Evolutionary conservation across 805 yeast species (phyloP), one percentile per base, ranked within the genome.

Genomic region (Suhomyces sp.): DNA sequence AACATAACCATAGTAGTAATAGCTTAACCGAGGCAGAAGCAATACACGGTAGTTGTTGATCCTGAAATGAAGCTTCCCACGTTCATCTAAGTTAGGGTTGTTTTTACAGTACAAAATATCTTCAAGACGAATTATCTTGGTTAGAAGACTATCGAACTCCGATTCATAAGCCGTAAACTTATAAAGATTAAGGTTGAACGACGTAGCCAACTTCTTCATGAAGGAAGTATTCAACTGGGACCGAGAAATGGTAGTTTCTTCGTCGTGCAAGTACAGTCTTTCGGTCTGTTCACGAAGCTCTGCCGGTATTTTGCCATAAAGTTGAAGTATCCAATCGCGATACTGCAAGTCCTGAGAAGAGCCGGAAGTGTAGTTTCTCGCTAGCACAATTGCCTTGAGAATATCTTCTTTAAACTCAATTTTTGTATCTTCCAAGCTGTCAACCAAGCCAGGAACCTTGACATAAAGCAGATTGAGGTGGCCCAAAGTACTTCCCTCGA

Each of bases 241-340:
- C 31, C 73, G 54, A 2, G 66, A 48, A 21, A 72, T 64, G 13
- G 59, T 40, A 17, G 56, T 55, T 44, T 37, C 22, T 25, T 58
- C 44, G 21, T 64, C 61, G 40, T 62, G 60, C 21, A 61, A 52
- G 47, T 63, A 63, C 50, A 65, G 73, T 12, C 73, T 55, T 46
- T 71, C 68, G 57, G 70, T 67, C 10, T 60, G 41, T 19, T 69
- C 73, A 43, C 62, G 60, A 39, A 75, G 56, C 12, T 72, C 74
- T 1, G 48, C 60, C 5, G 86, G 79, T 13, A 81, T 70, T 44
- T 71, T 64, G n/a, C 63, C 59, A n/a, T 78, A 66, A 19, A 87
- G 68, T 48, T 78, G 75, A 41, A 83, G 74, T n/a, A 87, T 81
- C 90, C 92, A 84, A 57, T 81, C 86, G 43, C 83, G 71, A 56